A percentile compares a stretch with the other conserved stretches of the same genome.
Conservation (phyloP, 257 asterid genomes). For the Solanum infundibuliforme region DNA sequence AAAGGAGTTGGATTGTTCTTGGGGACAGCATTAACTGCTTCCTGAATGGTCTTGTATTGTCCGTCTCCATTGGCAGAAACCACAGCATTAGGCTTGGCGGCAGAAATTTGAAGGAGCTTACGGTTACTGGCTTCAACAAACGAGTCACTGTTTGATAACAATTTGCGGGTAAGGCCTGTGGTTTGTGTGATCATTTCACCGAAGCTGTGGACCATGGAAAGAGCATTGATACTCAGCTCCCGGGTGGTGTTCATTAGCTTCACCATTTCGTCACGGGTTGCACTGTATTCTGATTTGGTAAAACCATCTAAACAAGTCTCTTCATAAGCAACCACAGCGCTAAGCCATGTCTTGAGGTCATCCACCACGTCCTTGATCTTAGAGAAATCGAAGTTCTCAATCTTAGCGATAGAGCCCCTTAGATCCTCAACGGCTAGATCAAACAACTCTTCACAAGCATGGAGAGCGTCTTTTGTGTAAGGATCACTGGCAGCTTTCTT, state of each 20-base stretch:
- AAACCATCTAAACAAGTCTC: slow-evolving; percentile 65
- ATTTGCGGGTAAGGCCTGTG: slow-evolving; percentile 15
- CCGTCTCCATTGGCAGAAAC: slow-evolving; percentile 48
- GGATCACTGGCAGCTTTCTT: slow-evolving; percentile 33
- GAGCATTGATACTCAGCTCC: slow-evolving; percentile 45
- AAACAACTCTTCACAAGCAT: slow-evolving; percentile 38
- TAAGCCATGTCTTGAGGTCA: slow-evolving; percentile 67
- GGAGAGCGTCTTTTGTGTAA: slow-evolving; percentile 42
- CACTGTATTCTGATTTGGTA: slow-evolving; percentile 40
- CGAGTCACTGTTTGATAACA: not conserved
- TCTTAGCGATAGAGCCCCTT: slow-evolving; percentile 17
- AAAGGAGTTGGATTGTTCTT: not conserved
- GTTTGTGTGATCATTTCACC: slow-evolving; percentile 16
- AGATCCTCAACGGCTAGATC: slow-evolving; percentile 43
- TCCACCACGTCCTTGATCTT: slow-evolving; percentile 24
- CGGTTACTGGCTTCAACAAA: not conserved
- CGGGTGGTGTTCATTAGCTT: slow-evolving; percentile 30
- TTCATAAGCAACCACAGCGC: slow-evolving; percentile 48
- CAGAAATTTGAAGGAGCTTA: not conserved
- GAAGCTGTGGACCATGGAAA: slow-evolving; percentile 41
- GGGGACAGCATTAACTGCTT: slow-evolving; percentile 9
- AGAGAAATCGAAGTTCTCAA: slow-evolving; percentile 16
- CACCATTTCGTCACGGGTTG: slow-evolving; percentile 49
- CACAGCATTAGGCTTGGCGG: slow-evolving; percentile 8
- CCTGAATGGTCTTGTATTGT: slow-evolving; percentile 11